A percentile compares a stretch with the other conserved stretches of the same genome.
Evolutionary conservation across 1,139 yeast genomes (phyloP).

Genomic region (Kurtzmaniella quercitrusa): DNA sequence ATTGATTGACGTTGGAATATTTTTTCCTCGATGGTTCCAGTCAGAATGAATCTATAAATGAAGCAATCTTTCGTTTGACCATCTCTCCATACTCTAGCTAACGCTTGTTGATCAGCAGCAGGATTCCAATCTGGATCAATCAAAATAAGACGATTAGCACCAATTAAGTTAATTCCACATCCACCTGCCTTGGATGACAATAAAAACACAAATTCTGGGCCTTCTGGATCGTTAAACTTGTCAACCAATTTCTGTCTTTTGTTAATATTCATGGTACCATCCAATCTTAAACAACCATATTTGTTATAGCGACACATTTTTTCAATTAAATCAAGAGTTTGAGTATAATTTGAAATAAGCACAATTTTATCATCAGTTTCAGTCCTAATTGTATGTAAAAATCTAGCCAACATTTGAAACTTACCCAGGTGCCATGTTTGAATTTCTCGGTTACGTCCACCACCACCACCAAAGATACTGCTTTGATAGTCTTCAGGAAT

Average conservation of each 20-base stretch:
- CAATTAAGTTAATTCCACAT: constrained; percentile 94
- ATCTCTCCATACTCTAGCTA: constrained; percentile 98
- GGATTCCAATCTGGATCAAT: constrained; percentile 99
- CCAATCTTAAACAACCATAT: constrained; percentile 81
- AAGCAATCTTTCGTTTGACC: constrained; percentile 97
- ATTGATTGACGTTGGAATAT: constrained; percentile 96
- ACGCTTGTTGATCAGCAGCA: constrained; percentile 96
- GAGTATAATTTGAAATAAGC: constrained; percentile 89
- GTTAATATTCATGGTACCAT: constrained; percentile 88
- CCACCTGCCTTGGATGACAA: constrained; percentile 98
- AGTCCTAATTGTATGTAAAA: constrained; percentile 65
- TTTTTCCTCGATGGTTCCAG: constrained; percentile 95
- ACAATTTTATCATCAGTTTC: constrained; percentile 95
- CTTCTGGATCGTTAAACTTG: constrained; percentile 83
- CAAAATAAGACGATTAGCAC: constrained; percentile 85
- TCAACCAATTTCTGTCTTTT: constrained; percentile 94
- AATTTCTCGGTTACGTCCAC: constrained; percentile 47
- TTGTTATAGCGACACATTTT: constrained; percentile 69
- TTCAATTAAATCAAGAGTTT: constrained; percentile 87
- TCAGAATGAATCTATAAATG: constrained; percentile 86
- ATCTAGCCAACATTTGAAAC: constrained; percentile 66
- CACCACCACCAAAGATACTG: constrained; percentile 21
- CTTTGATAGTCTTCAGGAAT: constrained; percentile 73
- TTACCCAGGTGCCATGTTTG: constrained; percentile 61
- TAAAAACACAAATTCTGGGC: constrained; percentile 81